A percentile compares a stretch with the other conserved stretches of the same genome.
These are phyloP conservation scores for Podaxis pistillaris DNA, from an alignment of 768 basidiomycete species.

Conservation along the genomic window DNA sequence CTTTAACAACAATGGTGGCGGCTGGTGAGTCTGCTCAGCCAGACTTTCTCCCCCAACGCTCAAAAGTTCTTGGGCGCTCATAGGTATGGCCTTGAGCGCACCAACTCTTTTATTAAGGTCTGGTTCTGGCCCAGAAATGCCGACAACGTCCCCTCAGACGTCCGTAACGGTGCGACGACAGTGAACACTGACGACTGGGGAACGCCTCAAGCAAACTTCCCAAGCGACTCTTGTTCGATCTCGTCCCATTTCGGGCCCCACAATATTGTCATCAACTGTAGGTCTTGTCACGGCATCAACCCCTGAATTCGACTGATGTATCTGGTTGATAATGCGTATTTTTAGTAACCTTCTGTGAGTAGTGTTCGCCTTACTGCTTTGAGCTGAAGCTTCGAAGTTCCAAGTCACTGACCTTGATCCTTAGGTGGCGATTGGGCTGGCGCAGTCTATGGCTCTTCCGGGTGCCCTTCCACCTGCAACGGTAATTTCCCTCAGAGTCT, in stretches of 20 bases:
- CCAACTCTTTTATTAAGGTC: slow-evolving; percentile 46
- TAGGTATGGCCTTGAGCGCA: slow-evolving; percentile 58
- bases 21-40: slow-evolving; percentile 40
- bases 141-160: slow-evolving; percentile 37
- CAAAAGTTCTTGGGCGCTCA: background rate
- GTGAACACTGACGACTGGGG: slow-evolving; percentile 49
- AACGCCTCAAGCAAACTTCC: slow-evolving; percentile 54
- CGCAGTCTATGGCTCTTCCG: background rate
- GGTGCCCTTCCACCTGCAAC: slow-evolving; percentile 15
- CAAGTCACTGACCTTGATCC: slow-evolving; percentile 6
- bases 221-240: slow-evolving; percentile 53
- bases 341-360: slow-evolving; percentile 54
- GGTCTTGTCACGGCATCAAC: slow-evolving; percentile 13
- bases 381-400: background rate
- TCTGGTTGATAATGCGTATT: background rate
- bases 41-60: slow-evolving; percentile 4
- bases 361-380: background rate
- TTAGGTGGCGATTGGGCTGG: slow-evolving; percentile 20
- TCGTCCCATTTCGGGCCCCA: slow-evolving; percentile 47
- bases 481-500: background rate
- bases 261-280: slow-evolving; percentile 56
- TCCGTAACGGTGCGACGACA: slow-evolving; percentile 26
- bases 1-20: slow-evolving; percentile 60
- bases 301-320: background rate
- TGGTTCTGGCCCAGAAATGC: slow-evolving; percentile 62